Conservation (phyloP, 2,329 filamentous ascomycete genomes). For the Talaromyces sp. region DNA sequence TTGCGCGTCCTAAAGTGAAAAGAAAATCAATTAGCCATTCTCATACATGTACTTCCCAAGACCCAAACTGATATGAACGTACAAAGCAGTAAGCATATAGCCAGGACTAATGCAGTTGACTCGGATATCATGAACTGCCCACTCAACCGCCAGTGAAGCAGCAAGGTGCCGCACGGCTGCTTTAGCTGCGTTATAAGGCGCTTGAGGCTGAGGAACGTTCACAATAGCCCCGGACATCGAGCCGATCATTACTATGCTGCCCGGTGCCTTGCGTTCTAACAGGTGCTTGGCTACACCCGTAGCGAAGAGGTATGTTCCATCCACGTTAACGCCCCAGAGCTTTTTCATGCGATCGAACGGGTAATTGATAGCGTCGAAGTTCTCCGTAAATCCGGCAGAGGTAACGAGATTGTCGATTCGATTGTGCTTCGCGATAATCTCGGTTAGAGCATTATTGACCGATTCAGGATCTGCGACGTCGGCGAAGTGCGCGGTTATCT, state of each 20-base stretch:
- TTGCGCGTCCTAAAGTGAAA: conserved; percentile 71
- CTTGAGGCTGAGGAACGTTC: conserved; percentile 93
- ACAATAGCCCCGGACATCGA: conserved; percentile 94
- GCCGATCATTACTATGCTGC: conserved; percentile 91
- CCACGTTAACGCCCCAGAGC: conserved; percentile 92
- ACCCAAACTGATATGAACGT: conserved; percentile 49
- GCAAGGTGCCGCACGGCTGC: conserved; percentile 89
- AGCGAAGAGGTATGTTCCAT: conserved; percentile 88
- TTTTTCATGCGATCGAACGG: conserved; percentile 89
- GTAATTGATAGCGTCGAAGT: conserved; percentile 89
- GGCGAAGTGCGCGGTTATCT: conserved; percentile 85
- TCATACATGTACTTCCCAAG: neutral
- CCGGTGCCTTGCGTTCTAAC: conserved; percentile 75
- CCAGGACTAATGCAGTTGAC: conserved; percentile 96
- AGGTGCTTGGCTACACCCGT: conserved; percentile 83
- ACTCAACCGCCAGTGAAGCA: conserved; percentile 87
- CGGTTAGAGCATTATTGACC: conserved; percentile 72
- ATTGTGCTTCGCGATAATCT: conserved; percentile 71
- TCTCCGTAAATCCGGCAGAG: conserved; percentile 95
- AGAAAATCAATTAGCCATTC: neutral
- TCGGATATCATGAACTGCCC: conserved; percentile 82
- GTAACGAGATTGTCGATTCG: conserved; percentile 91
- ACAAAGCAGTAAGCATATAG: conserved; percentile 95
- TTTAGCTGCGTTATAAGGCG: conserved; percentile 90
- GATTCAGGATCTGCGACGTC: conserved; percentile 82